These are phyloP conservation scores for Erodium trifolium DNA, from an alignment of 441 rosid genomes.

Conservation along the genomic window DNA sequence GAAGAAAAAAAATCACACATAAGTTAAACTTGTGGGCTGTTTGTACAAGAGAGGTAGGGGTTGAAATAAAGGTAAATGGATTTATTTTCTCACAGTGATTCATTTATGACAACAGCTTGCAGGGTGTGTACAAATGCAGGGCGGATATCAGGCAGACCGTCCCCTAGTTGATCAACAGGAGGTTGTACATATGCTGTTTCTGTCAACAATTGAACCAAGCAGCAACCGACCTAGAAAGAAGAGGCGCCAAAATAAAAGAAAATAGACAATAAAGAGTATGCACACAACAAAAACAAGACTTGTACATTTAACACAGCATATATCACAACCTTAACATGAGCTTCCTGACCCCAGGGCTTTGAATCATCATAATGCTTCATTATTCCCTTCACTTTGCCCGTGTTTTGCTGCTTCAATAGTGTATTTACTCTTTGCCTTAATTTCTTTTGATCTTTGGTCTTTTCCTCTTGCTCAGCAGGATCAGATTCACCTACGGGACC, in stretches of 20 bases:
- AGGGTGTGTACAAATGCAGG: conserved; percentile 80
- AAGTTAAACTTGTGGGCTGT: conserved; percentile 12
- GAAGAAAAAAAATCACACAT: conserved; percentile 8
- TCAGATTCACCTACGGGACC: conserved; percentile 15
- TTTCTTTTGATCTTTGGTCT: conserved; percentile 39
- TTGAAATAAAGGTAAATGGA: conserved; percentile 18
- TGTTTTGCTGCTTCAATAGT: conserved; percentile 61
- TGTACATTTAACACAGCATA: conserved; percentile 16
- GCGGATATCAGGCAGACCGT: conserved; percentile 68
- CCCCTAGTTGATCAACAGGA: conserved; percentile 61
- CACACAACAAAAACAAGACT: conserved; percentile 1
- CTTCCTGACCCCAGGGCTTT: conserved; percentile 88
- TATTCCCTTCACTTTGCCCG: conserved; percentile 42
- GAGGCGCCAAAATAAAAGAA: conserved; percentile 21
- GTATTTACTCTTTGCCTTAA: conserved; percentile 49
- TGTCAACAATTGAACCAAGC: conserved; percentile 69
- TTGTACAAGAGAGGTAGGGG: conserved; percentile 14
- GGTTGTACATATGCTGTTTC: conserved; percentile 90
- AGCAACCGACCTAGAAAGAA: conserved; percentile 66
- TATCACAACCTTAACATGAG: conserved; percentile 65
- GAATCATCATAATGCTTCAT: conserved; percentile 51
- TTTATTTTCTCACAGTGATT: conserved; percentile 41
- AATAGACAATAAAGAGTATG: conserved; percentile 10
- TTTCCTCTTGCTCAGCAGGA: conserved; percentile 10
- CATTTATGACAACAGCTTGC: conserved; percentile 44